Percentiles rank a stretch among this genome's conserved stretches.
These are phyloP conservation scores for Stachybotrys chlorohalonatus DNA, from an alignment of 2,329 filamentous ascomycete genomes.

Conservation along the genomic window DNA sequence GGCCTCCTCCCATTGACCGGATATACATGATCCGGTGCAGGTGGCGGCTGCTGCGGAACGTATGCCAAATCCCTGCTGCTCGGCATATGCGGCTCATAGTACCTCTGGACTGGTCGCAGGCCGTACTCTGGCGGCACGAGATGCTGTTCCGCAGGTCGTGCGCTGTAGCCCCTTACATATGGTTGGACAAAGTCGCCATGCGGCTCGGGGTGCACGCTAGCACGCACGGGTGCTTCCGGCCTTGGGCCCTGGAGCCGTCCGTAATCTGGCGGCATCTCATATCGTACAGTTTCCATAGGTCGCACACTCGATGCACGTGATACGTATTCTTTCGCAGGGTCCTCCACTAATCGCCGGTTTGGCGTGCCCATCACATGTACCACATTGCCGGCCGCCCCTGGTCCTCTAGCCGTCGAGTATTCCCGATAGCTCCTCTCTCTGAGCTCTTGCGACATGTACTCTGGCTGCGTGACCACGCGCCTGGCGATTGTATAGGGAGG, in stretches of 20 bases:
- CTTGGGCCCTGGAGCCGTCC: constrained; percentile 34
- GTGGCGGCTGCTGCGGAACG: constrained; percentile 31
- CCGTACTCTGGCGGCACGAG: constrained; percentile 25
- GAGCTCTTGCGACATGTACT: constrained; percentile 42
- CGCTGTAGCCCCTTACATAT: constrained; percentile 21
- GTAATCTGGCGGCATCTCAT: constrained; percentile 32
- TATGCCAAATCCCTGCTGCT: constrained; percentile 31
- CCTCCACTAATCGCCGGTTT: constrained; percentile 33
- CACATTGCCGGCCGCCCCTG: constrained; percentile 34
- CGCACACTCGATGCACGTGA: constrained; percentile 49
- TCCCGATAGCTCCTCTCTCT: constrained; percentile 49
- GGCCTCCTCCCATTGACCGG: constrained; percentile 28
- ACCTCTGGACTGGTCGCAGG: constrained; percentile 32
- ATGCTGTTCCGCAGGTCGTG: constrained; percentile 13
- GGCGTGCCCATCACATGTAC: constrained; percentile 34
- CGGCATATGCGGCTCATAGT: constrained; percentile 27
- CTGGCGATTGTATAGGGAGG: constrained; percentile 41
- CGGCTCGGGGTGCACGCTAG: constrained; percentile 16
- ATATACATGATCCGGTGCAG: constrained; percentile 35
- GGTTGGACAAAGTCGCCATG: constrained; percentile 19
- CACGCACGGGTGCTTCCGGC: constrained; percentile 21
- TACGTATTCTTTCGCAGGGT: constrained; percentile 42
- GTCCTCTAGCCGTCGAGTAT: constrained; percentile 40
- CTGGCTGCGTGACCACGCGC: constrained; percentile 54
- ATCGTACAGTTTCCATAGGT: constrained; percentile 36